Base-by-base conservation (phyloP, 179 eudicot genomes). In the Spergularia azorica region DNA sequence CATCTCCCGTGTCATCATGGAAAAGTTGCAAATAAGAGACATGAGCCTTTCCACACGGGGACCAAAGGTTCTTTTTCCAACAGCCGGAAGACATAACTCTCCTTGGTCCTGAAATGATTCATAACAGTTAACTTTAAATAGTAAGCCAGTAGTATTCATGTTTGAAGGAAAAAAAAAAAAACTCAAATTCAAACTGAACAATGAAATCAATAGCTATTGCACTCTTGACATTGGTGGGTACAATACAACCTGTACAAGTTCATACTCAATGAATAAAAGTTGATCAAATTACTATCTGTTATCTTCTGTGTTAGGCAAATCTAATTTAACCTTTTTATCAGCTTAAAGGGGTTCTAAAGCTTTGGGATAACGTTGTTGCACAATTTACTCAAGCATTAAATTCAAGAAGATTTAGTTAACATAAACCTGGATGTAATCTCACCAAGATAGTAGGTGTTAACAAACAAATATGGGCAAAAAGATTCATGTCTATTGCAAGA, bases 1-100 rank as follows among this genome's bases (percentile, higher is more conserved):
- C 97, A 93, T 93, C 79, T 91, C 93, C 74, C 90, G 97, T 74
- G 76, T 88, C 98, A 93, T 93, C 92, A 90, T 90, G 82, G 90
- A 88, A 75, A 94, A 83, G 75, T 92, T 89, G 89, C 97, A 94
- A 71, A 94, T 89, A 70, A 92, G 92, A 82, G 98, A 92, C 70
- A 92, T 86, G 77, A 94, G 90, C 76, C 76, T 89, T 57, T 95
- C 98, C 67, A 94, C 81, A 71, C 83, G 89, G 39, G 85, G 58
- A 59, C 90, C 98, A 50, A 90, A 89, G 74, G 89, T 89, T 70
- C 92, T 87, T 77, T 88, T 50, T 72, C 57, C 83, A 57, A 64
- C 70, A 54, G 59, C 15, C 70, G 74, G 64, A 73, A 82, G 60
- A 48, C 80, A 54, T 15, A 77, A 54, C 70, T 81, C 76, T 72